Evolutionary conservation across 345 rosid species (phyloP), one percentile per base, ranked within the genome.

Genomic region (Dovyalis caffra): DNA sequence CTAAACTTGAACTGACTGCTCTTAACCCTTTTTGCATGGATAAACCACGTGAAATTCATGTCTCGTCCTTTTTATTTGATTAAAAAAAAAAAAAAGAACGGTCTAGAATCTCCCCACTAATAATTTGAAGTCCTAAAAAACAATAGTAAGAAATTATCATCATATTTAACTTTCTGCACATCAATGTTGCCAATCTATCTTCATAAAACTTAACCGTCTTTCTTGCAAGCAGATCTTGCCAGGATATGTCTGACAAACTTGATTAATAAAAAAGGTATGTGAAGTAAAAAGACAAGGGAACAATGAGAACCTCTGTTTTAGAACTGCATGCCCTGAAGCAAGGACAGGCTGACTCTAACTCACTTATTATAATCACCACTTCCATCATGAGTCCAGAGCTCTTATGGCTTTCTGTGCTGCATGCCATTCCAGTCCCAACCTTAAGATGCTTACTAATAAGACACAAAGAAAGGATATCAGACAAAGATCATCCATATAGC

Each of bases 371-470:
- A 64, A 95, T 82, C 71, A 88, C 92, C 33, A 87, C 93, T 72
- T 93, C 97, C 71, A 91, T 72, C n/a, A 71, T 80, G 45, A 89
- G 77, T 74, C 91, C 91, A 64, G 77, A 33, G 76, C 61, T 83
- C 83, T 81, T 83, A 25, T 68, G 86, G 76, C 81, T 85, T 68
- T 86, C 89, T 47, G 66, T 72, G 80, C 81, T 64, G 83, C 81
- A 80, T 35, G 83, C 86, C 60, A 73, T 84, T 84, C 91, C 99
- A 77, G 70, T 83, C 71, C 99, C 97, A 77, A 85, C 75, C 86
- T 89, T 93, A 53, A 89, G 91, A 84, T 82, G 71, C 67, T 84
- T 90, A 86, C 98, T 95, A 51, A 57, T 63, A 79, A 84, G 72
- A 77, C 15, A 69, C 20, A 63, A 37, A 37, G 63, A 75, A 51